Conservation (phyloP, 1,139 yeast species). For the Suhomyces panamericanus region DNA sequence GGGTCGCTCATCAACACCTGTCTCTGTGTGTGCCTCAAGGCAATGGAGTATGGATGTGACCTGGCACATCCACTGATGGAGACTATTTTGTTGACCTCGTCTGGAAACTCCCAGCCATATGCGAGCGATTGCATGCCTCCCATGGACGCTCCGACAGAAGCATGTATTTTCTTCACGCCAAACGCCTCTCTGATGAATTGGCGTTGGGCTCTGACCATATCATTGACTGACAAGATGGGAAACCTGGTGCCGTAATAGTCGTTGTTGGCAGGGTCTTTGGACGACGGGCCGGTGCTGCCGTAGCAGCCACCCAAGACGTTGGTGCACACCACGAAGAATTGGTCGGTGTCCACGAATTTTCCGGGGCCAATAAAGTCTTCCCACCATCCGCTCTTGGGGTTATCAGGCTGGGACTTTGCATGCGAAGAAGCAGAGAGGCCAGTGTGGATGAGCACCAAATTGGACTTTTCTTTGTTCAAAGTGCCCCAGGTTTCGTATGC, state of each 20-base stretch:
- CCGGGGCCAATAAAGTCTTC: constrained; percentile 89
- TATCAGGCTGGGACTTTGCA: constrained; percentile 79
- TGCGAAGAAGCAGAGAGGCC: constrained; percentile 94
- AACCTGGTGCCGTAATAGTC: constrained; percentile 80
- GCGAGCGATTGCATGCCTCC: constrained; percentile 97
- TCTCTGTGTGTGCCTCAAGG: constrained; percentile 89
- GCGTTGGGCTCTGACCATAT: constrained; percentile 89
- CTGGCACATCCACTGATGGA: constrained; percentile 90
- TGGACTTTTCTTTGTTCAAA: constrained; percentile 46
- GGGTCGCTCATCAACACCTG: constrained; percentile 95
- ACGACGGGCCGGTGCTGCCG: constrained; percentile 93
- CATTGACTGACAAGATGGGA: constrained; percentile 83
- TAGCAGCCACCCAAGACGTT: constrained; percentile 93
- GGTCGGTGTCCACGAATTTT: constrained; percentile 73
- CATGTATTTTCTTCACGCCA: constrained; percentile 63
- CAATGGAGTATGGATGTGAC: constrained; percentile 92
- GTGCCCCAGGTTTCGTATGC: constrained; percentile 90
- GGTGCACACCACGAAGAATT: constrained; percentile 81
- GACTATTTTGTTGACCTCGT: constrained; percentile 67
- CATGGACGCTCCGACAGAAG: constrained; percentile 91
- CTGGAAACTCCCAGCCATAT: constrained; percentile 80
- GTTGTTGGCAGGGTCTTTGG: constrained; percentile 68
- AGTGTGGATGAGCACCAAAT: constrained; percentile 80
- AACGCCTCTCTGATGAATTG: constrained; percentile 61
- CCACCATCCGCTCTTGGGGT: constrained; percentile 91